Base-by-base conservation (phyloP, 345 rosid genomes). In the Aurinia saxatilis region DNA sequence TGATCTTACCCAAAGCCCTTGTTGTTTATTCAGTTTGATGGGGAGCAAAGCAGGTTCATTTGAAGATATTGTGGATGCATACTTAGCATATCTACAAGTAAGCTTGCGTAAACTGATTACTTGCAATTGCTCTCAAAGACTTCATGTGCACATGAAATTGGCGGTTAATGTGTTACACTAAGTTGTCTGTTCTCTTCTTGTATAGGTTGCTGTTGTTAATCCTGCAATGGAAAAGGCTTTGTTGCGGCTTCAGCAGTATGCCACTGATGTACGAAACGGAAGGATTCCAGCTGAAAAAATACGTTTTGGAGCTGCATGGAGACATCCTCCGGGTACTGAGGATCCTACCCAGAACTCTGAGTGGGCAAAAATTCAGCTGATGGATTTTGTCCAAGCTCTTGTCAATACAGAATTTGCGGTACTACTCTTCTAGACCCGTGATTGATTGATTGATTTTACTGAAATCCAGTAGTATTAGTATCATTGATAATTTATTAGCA, bases 301-400 rank as follows among this genome's bases (percentile, higher is more conserved):
- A 39, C 79, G 78, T 25, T 95, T 83, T 81, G 99, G 99, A 72
- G 83, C 93, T 72, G 71, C 97, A 55, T 95, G 97, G 97, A 83
- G 96, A 66, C 93, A 95, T 84, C 86, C 95, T 73, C 91, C 96
- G 5, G 65, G 10, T 46, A 65, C 67, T 4, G 71, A 82, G 37
- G 76, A 82, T 67, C 78, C 82, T 34, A 51, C 66, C 46, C 1
- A 36, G 36, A 51, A 53, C 60, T 64, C 66, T 17, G 81, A 67
- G 19, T 87, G 97, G 97, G 96, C 96, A 35, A 86, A 90, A 80
- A 82, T 95, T 75, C 99, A 95, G 71, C 81, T 90, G 33, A 70
- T 95, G 86, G 99, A 90, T 78, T 95, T 86, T 64, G 77, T 95
- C 66, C 95, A 86, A 72, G 81, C 82, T 66, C 77, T 95, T 35